Base-by-base conservation (phyloP, 164 flowering plant genomes). In the Stephania cephalantha region DNA sequence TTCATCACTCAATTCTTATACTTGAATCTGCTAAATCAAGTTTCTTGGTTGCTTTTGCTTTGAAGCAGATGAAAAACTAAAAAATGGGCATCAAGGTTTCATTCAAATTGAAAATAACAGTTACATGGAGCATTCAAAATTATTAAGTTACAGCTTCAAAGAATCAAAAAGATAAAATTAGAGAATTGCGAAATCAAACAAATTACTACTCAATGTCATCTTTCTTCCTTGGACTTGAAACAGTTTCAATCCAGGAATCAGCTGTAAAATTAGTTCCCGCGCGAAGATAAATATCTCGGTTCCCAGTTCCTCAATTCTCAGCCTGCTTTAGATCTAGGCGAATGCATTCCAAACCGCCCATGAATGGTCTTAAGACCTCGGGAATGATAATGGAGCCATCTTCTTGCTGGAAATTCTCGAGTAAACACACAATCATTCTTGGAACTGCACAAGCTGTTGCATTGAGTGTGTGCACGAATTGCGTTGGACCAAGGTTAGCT, bases 371-470 rank as follows among this genome's bases (percentile, higher is more conserved):
- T 79, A 95, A 75, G n/a, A 87, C 87, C 75, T 86, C 85, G 9
- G 99, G 97, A 69, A 95, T 86, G 52, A 87, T 65, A 61, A 95
- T 87, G 46, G 91, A 88, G 15, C 99, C 99, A 85, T 93, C 95
- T 84, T 90, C 97, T 82, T 90, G 94, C 85, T 93, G 97, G 80
- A 90, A 89, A 82, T 90, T 93, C 78, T 95, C 99, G 55, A 93
- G 86, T 81, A 95, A 81, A 78, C 95, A 91, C 5, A 95, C 80
- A 6, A 95, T 88, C 99, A 95, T 93, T 80, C 97, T 83, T 0
- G 99, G 97, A 42, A 95, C 90, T 46, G 97, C 97, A 85, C 97
- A 95, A 7, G 97, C 99, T 18, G 99, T 93, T 9, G 97, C 99
- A 84, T 95, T 95, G 35, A 95, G 79, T 15, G 97, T 93, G 85